Evolutionary conservation across 805 yeast species (phyloP), one percentile per base, ranked within the genome.

Genomic region (Teunomyces panamensis): DNA sequence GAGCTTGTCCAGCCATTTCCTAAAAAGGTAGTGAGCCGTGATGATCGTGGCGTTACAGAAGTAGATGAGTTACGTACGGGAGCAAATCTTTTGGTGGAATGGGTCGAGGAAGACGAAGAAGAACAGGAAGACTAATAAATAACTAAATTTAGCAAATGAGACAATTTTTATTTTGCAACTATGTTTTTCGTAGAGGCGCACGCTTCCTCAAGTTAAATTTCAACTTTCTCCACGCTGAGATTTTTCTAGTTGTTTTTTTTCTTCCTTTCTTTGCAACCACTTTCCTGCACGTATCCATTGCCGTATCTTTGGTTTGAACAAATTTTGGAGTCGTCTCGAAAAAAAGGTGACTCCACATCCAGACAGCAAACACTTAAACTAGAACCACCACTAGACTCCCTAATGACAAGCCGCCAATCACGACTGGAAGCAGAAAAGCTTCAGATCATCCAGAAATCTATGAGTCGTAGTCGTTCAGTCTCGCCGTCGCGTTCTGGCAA

Each of bases 1-100:
- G 76, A 73, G 47, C 45, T 73, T 7, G 56, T 72, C 44, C 75
- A 71, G 49, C 77, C 76, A 9, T 67, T 68, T 43, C 78, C 78
- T 9, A 71, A 68, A 51, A 63, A 62, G 47, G 60, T 63, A 2
- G 56, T 65, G 20, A 50, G 56, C 5, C 20, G 45, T 1, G 34
- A 16, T 9, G 34, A 17, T 3, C 10, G 34, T 2, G 20, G 29
- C 9, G 26, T 28, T 10, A 13, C 17, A 3, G 34, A 36, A 11
- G 44, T 53, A 13, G 39, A 35, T 9, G 50, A 43, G 4, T 61
- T 73, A 29, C 59, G 59, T 44, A 56, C 63, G 3, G 77, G 77
- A 4, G 75, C 68, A 30, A 67, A 65, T 26, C 56, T 73, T 24
- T 55, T 73, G 28, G 72, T 73, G 8, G 78, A 73, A 52, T 64